Evolutionary conservation across 768 basidiomycete species (phyloP).

Genomic region (Candolleomyces efflorescens): DNA sequence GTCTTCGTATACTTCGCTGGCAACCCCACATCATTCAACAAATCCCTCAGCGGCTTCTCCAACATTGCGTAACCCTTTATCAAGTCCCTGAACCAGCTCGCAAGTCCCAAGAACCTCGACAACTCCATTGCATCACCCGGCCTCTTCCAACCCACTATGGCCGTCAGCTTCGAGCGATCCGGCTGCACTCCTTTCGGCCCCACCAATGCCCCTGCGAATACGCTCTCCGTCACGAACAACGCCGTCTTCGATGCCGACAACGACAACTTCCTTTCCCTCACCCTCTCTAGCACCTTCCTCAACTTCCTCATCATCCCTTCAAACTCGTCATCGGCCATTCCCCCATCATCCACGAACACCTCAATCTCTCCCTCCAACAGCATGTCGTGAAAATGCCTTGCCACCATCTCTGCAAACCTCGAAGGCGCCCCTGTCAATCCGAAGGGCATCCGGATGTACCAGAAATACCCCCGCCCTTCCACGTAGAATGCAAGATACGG

Average conservation of each 20-base stretch:
- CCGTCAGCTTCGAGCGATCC: constrained; percentile 29
- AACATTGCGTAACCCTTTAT: constrained; percentile 26
- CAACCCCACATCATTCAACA: constrained; percentile 15
- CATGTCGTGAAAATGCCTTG: constrained; percentile 19
- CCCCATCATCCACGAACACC: constrained; percentile 38
- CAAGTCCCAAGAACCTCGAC: constrained; percentile 27
- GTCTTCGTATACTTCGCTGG: constrained; percentile 14
- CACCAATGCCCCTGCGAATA: constrained; percentile 29
- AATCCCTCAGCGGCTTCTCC: constrained; percentile 24
- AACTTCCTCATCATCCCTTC: constrained; percentile 21
- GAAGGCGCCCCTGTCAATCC: constrained; percentile 36
- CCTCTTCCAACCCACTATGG: constrained; percentile 25
- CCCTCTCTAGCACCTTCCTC: constrained; percentile 17
- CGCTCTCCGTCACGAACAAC: constrained; percentile 29
- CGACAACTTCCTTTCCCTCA: constrained; percentile 23
- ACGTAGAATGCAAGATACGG: constrained; percentile 30
- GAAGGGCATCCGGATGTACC: constrained; percentile 32
- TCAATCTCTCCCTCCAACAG: constrained; percentile 21
- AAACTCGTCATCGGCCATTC: constrained; percentile 26
- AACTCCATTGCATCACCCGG: constrained; percentile 24
- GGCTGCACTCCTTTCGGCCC: constrained; percentile 26
- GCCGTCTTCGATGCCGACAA: constrained; percentile 28
- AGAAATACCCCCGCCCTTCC: constrained; percentile 32
- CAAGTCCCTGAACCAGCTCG: constrained; percentile 25
- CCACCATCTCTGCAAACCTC: constrained; percentile 27